Evolutionary conservation across 2,329 filamentous ascomycete genomes (phyloP), one percentile per base, ranked within the genome.

Genomic region (Phoma sp.): DNA sequence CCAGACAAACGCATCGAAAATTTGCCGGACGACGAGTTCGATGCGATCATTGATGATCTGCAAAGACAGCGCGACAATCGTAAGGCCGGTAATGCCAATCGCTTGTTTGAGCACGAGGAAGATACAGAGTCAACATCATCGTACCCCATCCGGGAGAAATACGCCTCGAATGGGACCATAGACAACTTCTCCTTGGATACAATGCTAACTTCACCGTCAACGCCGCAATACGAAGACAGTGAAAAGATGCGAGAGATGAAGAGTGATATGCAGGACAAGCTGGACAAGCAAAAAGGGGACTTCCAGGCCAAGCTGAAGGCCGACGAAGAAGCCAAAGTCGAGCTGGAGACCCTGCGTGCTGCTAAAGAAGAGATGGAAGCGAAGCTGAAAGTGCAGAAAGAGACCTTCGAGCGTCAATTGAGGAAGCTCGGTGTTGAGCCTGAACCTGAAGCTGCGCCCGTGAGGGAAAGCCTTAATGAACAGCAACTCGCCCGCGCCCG

Each of bases 101-200:
- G 80, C 14, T 66, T 87, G 4, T 78, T 82, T 43, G 83, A 85
- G 38, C 78, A 77, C 11, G 90, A 93, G 51, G 93, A 97, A 52
- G 95, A 98, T 71, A 86, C 88, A 48, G 95, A 99, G 62, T 97
- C 93, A 0, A 85, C 89, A 42, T 89, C 88, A 25, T 97, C 93
- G 0, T 97, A 93, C 69, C 89, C 91, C 1, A 82, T 93, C 27
- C 84, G 95, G 46, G 95, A 99, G 66, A 98, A 98, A 70, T 98
- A 98, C 75, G 85, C 96, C 79, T 97, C 93, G 2, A 95, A 89
- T 50, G 93, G 93, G 2, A 97, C 93, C 0, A 83, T 98, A 47
- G 95, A 99, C 76, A 97, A 96, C 71, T 95, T 97, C 68, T 98
- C 93, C 2, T 81, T 99, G 13, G 95, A 99, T 71, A 99, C 95